Conservation (phyloP, 345 rosid species). For the Gossypium mustelinum region DNA sequence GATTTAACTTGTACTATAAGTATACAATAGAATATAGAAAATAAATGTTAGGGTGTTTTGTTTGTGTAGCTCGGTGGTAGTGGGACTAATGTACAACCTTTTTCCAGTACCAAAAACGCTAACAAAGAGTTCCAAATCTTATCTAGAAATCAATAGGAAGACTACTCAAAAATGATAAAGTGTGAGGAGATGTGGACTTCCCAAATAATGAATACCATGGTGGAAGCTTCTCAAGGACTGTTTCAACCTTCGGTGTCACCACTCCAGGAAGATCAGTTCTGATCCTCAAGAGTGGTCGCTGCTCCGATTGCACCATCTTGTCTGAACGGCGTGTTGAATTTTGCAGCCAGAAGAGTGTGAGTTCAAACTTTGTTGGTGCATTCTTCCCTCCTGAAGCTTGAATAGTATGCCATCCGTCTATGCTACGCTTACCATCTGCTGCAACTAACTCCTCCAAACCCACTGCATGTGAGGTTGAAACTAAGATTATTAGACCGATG, state of each 20-base stretch:
- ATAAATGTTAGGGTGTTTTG: not conserved
- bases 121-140: not conserved
- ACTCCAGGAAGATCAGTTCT: constrained; percentile 61
- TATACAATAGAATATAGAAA: not conserved
- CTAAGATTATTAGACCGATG: not conserved
- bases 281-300: constrained; percentile 54
- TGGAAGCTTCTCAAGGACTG: constrained; percentile 59
- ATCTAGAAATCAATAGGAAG: constrained; percentile 51
- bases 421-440: constrained; percentile 43
- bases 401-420: constrained; percentile 76
- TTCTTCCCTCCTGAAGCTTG: constrained; percentile 85
- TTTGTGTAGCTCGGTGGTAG: no score
- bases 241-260: constrained; percentile 53
- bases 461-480: constrained; percentile 30
- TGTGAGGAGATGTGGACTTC: constrained; percentile 74
- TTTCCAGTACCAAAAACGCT: not conserved
- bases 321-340: constrained; percentile 20
- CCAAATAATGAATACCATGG: constrained; percentile 79
- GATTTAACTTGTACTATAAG: no score
- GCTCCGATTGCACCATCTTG: not conserved
- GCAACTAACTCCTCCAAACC: constrained; percentile 49
- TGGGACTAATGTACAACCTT: not conserved
- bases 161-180: constrained; percentile 55
- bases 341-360: constrained; percentile 47
- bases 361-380: constrained; percentile 51